Base-by-base conservation (phyloP, 179 eudicot species). In the Dionaea muscipula region DNA sequence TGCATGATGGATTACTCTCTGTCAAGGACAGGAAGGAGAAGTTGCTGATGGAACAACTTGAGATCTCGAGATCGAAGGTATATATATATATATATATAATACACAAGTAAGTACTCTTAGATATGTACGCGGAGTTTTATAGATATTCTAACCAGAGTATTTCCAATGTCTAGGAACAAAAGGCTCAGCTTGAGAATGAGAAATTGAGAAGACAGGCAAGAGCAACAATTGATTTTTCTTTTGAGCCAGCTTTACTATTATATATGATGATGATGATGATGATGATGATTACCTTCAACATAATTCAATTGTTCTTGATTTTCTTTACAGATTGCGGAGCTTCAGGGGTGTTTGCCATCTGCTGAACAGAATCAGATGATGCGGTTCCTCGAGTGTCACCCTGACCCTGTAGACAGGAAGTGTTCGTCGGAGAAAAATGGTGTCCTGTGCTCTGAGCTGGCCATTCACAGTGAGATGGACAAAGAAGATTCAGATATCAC, bases 21-120 rank as follows among this genome's bases (percentile, higher is more conserved):
- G 75, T 83, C 53, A 85, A 81, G 70, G 75, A 73, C 11, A 76
- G 72, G 62, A 85, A 80, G 94, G 94, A 81, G 65, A 72, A 79
- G 54, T 1, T 81, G 41, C 67, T 81, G 64, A 49, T 64, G 73
- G 78, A 75, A 54, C 75, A 84, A 66, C 65, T 84, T 13, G 79
- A 72, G 47, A 57, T 64, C 53, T 78, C 84, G 20, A 68, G 65
- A 55, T 25, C 62, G 52, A 76, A 72, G 84, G 91, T 81, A 80
- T 25, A 4, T 31, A 4, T 31, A 9, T 3, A 2, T 21, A 19
- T 14, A 9, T 8, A 12, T 28, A 20, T 35, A 53, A 18, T 22
- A 24, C 51, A 20, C 15, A 46, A 7, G 11, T 43, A 7, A 26
- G 43, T 16, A 5, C 35, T 47, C 1, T 5, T 18, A 57, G 17